A percentile compares a stretch with the other conserved stretches of the same genome.
Evolutionary conservation across 2,329 filamentous ascomycete genomes (phyloP).

Genomic region (Stemphylium vesicarium): DNA sequence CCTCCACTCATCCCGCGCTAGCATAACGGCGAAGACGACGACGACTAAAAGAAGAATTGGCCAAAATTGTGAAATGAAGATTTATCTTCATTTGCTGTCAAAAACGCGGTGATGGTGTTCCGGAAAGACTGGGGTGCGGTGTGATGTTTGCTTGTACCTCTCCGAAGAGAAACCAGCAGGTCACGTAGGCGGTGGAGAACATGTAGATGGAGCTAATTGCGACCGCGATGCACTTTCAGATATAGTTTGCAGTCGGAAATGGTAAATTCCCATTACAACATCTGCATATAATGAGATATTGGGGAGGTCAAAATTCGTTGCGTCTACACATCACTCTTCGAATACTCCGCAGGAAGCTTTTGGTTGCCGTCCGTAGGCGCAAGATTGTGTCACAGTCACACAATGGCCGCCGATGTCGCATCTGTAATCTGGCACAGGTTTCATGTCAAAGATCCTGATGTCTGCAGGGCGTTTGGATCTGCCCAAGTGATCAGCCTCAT

Average conservation of each 20-base stretch:
- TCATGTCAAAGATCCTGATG: constrained; percentile 8
- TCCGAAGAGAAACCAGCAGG: too few relatives aligned
- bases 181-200: too few relatives aligned
- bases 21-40: constrained; percentile 11
- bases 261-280: too few relatives aligned
- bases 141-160: too few relatives aligned
- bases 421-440: constrained; percentile 5
- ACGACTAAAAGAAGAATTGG: constrained; percentile 1
- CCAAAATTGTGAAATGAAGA: neutral
- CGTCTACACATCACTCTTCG: neutral
- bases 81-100: neutral
- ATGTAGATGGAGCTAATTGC: too few relatives aligned
- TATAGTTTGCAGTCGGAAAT: too few relatives aligned
- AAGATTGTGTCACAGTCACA: constrained; percentile 9
- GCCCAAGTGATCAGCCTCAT: constrained; percentile 5
- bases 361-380: neutral
- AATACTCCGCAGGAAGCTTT: neutral
- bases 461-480: constrained; percentile 12
- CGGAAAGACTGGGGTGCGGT: too few relatives aligned
- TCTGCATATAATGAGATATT: too few relatives aligned
- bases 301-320: too few relatives aligned
- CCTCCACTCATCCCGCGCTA: constrained; percentile 23
- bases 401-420: constrained; percentile 26
- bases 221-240: too few relatives aligned
- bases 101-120: neutral